Base-by-base conservation (phyloP, 1,139 yeast species). In the Candida glucosophila region DNA sequence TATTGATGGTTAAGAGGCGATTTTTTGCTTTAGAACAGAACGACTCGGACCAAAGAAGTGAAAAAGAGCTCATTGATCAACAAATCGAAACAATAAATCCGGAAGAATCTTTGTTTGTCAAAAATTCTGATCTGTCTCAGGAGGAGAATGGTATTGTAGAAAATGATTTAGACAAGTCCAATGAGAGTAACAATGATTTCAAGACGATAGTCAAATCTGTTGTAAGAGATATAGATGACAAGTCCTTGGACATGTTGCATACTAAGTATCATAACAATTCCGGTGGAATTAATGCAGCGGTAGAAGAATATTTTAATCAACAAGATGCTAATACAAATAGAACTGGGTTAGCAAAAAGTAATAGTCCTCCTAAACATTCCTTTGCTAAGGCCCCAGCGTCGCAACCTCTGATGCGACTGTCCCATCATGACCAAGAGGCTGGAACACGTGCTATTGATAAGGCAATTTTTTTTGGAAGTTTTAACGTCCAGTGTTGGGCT, bases 401-500 rank as follows among this genome's bases (percentile, higher is more conserved):
- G 7, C 11, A 22, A 14, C 9, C 5, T 31, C 22, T 31, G 40
- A 23, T 32, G 34, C 13, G 33, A 35, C 20, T 33, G 42, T 22
- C 40, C 41, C 34, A 34, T 30, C n/a, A n/a, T n/a, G 12, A 11
- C 9, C 8, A 19, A n/a, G 12, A 19, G 7, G 7, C 7, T 19
- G n/a, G n/a, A n/a, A n/a, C n/a, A n/a, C n/a, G 12, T 19, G 12
- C 9, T 8, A 8, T 8, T 19, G 26, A 32, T 19, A 54, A 62
- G 62, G 38, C 36, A 17, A 41, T 52, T 21, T 78, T 63, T 40
- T 59, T 85, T 14, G 96, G 96, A 0, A 65, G 85, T 1, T 41
- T 83, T 15, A 78, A 76, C 34, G 73, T 80, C 1, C 77, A 73
- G 28, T 88, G 85, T 2, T 79, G 88, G 82, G 86, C 93, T 6